These are phyloP conservation scores for Agarophyton chilense DNA, from an alignment of 23 red algal species.

Conservation along the genomic window DNA sequence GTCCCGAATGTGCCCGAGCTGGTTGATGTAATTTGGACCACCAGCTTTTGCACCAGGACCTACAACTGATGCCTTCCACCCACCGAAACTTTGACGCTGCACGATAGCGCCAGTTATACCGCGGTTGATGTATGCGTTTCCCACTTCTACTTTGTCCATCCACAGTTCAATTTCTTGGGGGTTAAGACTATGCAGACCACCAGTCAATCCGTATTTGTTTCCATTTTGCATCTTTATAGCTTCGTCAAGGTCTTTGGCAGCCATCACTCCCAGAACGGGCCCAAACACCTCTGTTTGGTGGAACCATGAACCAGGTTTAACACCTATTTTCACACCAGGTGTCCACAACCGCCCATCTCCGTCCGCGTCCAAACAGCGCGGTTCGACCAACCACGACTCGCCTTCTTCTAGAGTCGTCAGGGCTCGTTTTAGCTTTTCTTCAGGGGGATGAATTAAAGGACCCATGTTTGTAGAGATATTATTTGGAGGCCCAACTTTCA, in stretches of 20 bases:
- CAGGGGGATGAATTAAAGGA: constrained; percentile 38
- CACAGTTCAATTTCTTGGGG: constrained; percentile 53
- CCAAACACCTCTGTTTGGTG: constrained; percentile 62
- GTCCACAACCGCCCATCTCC: constrained; percentile 50
- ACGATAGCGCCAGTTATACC: constrained; percentile 63
- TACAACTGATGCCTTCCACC: constrained; percentile 51
- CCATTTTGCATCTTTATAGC: constrained; percentile 63
- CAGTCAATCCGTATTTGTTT: constrained; percentile 52
- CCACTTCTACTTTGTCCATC: constrained; percentile 59
- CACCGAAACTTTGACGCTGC: constrained; percentile 59
- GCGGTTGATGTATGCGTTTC: constrained; percentile 65
- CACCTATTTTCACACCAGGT: constrained; percentile 44
- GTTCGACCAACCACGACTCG: constrained; percentile 63
- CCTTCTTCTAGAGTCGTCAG: constrained; percentile 37
- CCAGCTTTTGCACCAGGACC: constrained; percentile 70
- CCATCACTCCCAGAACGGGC: constrained; percentile 55
- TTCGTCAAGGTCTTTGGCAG: constrained; percentile 43
- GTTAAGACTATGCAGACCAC: constrained; percentile 64
- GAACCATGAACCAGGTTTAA: constrained; percentile 57
- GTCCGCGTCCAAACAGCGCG: constrained; percentile 43
- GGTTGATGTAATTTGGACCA: constrained; percentile 59
- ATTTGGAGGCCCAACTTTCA: constrained; percentile 50
- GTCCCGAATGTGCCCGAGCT: constrained; percentile 26
- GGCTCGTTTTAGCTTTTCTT: constrained; percentile 35
- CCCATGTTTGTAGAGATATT: constrained; percentile 52